Base-by-base conservation (phyloP, 768 basidiomycete species). In the Trichaptum fuscoviolaceum region DNA sequence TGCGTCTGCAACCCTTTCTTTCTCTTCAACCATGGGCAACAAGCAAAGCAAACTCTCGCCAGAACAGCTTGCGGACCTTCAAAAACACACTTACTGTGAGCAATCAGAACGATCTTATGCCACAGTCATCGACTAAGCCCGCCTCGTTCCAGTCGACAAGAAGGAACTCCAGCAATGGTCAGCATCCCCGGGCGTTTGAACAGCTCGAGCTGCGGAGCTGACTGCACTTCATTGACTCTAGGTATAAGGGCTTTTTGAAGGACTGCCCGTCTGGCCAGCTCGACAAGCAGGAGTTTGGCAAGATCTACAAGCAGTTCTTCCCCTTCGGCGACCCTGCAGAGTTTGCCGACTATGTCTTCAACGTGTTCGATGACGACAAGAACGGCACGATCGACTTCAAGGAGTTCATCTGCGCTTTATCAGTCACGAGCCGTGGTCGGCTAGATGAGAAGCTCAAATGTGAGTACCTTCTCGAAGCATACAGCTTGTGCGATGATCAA, bases 281-380 rank as follows among this genome's bases (percentile, higher is more conserved):
- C 73, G 92, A 98, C 85, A 97, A 94, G 83, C 82, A 87, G 65
- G 96, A 96, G 76, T 99, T 99, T 80, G 85, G 91, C 73, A 89
- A 91, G 77, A 99, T 99, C 83, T 99, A 99, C 85, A 95, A 95
- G 76, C 97, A 99, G 77, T 99, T 99, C 90, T 99, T 99, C 84
- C 97, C 97, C 26, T 99, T 99, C 73, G 97, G 97, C 69, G 96
- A 99, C 77, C 96, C 97, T 8, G 87, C 82, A 67, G 92, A 96
- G 76, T 99, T 99, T 74, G 95, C 97, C 52, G 93, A 98, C 78
- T 96, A 96, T 72, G 96, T 99, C 73, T 99, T 99, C 84, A 95
- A 97, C 73, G 96, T 98, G 67, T 96, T 95, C 75, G 94, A 96
- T 75, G 88, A 90, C 74, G 93, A 96, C 82, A 89, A 91, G 84